A percentile compares a stretch with the other conserved stretches of the same genome.
Conservation (phyloP, 768 basidiomycete genomes). For the Tylopilus subfusipes region DNA sequence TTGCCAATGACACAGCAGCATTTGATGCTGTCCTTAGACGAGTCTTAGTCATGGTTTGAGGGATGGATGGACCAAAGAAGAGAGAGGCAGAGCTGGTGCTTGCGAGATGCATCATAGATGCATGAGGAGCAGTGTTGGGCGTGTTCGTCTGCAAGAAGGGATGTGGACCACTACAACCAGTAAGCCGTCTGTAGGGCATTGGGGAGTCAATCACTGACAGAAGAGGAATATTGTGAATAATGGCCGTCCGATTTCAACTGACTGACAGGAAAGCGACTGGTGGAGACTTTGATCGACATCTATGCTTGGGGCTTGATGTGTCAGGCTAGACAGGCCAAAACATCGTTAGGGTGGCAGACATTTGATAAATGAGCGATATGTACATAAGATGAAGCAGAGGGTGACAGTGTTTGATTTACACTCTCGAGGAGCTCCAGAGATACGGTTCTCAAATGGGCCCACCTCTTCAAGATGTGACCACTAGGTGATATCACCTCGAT, state of each 20-base stretch:
- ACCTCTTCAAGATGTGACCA: slow-evolving; percentile 70
- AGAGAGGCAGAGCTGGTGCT: slow-evolving; percentile 54
- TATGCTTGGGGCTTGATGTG: slow-evolving; percentile 13
- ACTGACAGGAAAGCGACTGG: slow-evolving; percentile 38
- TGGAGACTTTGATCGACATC: slow-evolving; percentile 12
- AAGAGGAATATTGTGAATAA: slow-evolving; percentile 36
- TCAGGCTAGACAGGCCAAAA: slow-evolving; percentile 12
- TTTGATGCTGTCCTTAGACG: slow-evolving; percentile 25
- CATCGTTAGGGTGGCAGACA: neutral
- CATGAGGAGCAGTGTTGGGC: slow-evolving; percentile 29
- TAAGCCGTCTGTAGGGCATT: too few relatives aligned
- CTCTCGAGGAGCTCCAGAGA: slow-evolving; percentile 63
- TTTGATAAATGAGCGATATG: neutral
- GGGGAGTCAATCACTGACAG: slow-evolving; percentile 55
- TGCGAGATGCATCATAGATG: slow-evolving; percentile 48
- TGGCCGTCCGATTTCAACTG: slow-evolving; percentile 37
- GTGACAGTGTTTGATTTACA: slow-evolving; percentile 42
- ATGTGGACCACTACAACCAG: slow-evolving; percentile 29
- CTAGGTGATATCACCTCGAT: slow-evolving; percentile 71
- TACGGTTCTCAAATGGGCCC: slow-evolving; percentile 68
- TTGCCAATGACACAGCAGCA: slow-evolving; percentile 4
- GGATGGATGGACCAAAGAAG: slow-evolving; percentile 55
- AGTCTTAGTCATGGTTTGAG: slow-evolving; percentile 22
- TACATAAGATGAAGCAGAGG: slow-evolving; percentile 32
- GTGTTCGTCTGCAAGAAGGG: slow-evolving; percentile 30